Percentiles rank a stretch among this genome's conserved stretches.
Conservation (phyloP, 2,329 filamentous ascomycete genomes). For the Pseudogymnoascus sp. region DNA sequence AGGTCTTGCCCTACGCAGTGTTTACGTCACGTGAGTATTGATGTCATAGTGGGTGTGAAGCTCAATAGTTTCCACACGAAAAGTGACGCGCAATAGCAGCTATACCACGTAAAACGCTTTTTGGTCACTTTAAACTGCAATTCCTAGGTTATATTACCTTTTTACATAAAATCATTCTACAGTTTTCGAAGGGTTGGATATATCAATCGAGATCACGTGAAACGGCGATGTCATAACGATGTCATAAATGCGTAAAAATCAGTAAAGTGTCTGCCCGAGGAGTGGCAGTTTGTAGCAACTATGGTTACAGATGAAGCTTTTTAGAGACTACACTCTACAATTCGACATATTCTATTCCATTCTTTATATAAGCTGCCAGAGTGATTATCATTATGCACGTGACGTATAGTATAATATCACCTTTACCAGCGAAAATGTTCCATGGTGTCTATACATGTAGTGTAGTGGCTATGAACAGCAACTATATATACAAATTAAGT, state of each 20-base stretch:
- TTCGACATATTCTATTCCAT: background rate
- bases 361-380: background rate
- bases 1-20: constrained; percentile 9
- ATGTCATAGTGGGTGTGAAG: background rate
- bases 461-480: background rate
- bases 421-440: background rate
- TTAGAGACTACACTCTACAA: background rate
- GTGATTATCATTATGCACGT: background rate
- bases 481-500: background rate
- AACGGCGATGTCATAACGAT: background rate
- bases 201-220: background rate
- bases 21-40: background rate
- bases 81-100: background rate
- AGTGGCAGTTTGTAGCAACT: background rate
- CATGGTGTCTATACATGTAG: background rate
- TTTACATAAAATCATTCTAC: background rate
- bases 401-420: background rate
- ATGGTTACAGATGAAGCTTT: background rate
- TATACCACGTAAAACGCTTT: background rate
- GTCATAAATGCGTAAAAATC: background rate
- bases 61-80: too few species aligned
- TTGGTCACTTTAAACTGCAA: background rate
- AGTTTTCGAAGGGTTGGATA: background rate
- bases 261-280: background rate
- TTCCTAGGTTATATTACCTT: background rate